A percentile compares a stretch with the other conserved stretches of the same genome.
Conservation (phyloP, 495 filamentous ascomycete species). For the Tuber borchii region DNA sequence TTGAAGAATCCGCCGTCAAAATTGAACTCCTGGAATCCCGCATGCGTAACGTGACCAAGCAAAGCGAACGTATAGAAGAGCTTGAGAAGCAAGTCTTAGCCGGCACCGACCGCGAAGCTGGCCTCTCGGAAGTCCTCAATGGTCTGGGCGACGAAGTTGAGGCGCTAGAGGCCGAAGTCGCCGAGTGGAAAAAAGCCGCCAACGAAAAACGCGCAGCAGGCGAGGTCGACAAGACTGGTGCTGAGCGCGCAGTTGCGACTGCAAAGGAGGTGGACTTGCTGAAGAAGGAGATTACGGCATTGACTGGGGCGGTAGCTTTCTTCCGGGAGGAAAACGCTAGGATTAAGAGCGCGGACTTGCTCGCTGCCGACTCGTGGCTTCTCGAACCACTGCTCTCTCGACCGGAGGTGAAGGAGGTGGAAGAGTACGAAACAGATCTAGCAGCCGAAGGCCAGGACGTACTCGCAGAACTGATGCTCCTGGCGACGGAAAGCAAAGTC, state of each 20-base stretch:
- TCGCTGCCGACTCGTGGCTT: conserved; percentile 56
- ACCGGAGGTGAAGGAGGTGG: conserved; percentile 47
- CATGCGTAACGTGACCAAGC: conserved; percentile 70
- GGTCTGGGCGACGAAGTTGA: conserved; percentile 60
- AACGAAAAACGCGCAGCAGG: conserved; percentile 58
- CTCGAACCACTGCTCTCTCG: conserved; percentile 60
- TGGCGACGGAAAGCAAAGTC: conserved; percentile 56
- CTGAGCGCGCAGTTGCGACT: conserved; percentile 58
- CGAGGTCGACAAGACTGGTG: conserved; percentile 47
- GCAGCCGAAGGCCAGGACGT: conserved; percentile 63
- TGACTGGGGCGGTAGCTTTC: conserved; percentile 71
- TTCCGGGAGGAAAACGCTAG: conserved; percentile 71
- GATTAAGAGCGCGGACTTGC: conserved; percentile 56
- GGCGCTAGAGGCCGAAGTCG: conserved; percentile 50
- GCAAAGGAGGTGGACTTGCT: conserved; percentile 69
- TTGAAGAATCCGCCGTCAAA: conserved; percentile 74
- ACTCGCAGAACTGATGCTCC: conserved; percentile 62
- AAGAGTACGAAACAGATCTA: conserved; percentile 56
- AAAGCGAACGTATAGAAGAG: conserved; percentile 57
- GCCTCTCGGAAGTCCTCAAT: conserved; percentile 48
- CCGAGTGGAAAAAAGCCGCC: conserved; percentile 68
- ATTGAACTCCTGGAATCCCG: conserved; percentile 83
- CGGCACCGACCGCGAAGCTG: conserved; percentile 52
- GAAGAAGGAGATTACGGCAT: conserved; percentile 59
- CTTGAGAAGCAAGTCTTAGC: conserved; percentile 56